A percentile compares a stretch with the other conserved stretches of the same genome.
Evolutionary conservation across 2,329 filamentous ascomycete species (phyloP).

Genomic region (Pyrenochaeta sp.): DNA sequence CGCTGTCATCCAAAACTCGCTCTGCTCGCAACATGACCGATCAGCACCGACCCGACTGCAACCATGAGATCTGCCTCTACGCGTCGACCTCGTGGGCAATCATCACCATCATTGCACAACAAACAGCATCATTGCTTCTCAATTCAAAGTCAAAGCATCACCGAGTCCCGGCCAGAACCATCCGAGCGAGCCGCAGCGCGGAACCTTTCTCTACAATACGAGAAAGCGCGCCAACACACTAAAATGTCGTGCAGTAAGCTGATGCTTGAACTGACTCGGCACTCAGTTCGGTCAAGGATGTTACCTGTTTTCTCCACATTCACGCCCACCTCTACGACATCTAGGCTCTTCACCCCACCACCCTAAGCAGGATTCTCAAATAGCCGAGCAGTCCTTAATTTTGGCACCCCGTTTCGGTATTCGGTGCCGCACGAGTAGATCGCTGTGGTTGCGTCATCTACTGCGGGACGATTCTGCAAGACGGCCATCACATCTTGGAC

Average conservation of each 20-base stretch:
- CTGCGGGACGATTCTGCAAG: neutral
- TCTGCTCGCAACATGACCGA: neutral
- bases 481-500: neutral
- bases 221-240: constrained; percentile 15
- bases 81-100: constrained; percentile 5
- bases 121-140: constrained; percentile 7
- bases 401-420: constrained; percentile 7
- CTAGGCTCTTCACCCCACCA: constrained; percentile 26
- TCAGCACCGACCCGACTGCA: neutral
- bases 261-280: constrained; percentile 24
- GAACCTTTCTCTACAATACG: constrained; percentile 24
- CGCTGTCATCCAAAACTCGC: neutral
- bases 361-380: constrained; percentile 3
- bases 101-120: neutral
- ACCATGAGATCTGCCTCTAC: constrained; percentile 11
- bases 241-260: constrained; percentile 36
- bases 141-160: constrained; percentile 6
- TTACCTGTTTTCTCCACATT: constrained; percentile 28
- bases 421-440: constrained; percentile 6
- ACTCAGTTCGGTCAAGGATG: constrained; percentile 16
- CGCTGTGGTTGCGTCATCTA: neutral
- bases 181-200: constrained; percentile 24
- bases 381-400: constrained; percentile 7
- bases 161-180: constrained; percentile 21
- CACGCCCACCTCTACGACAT: constrained; percentile 20